Conservation (phyloP, 2,329 filamentous ascomycete species). For the Ceratocystis harringtonii region DNA sequence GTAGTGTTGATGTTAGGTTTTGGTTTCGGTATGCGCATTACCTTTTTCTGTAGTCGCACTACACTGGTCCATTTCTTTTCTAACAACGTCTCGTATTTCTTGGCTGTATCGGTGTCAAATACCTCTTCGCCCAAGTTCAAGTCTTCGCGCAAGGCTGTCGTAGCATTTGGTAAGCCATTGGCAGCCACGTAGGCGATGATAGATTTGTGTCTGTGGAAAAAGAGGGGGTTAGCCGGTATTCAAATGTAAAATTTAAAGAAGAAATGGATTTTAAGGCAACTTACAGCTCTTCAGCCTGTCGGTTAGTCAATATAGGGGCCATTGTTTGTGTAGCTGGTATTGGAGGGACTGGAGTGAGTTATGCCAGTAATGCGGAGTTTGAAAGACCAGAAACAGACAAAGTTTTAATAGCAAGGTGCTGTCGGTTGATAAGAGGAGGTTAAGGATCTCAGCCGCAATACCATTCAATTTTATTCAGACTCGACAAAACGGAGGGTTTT, state of each 20-base stretch:
- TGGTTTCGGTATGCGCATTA: conserved; percentile 23
- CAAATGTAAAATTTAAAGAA: conserved; percentile 12
- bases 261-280: conserved; percentile 25
- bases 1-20: not conserved
- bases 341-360: not conserved
- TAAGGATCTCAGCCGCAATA: not conserved
- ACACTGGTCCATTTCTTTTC: conserved; percentile 99
- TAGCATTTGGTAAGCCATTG: conserved; percentile 54
- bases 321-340: conserved; percentile 29
- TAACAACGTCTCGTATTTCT: conserved; percentile 85
- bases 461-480: not conserved
- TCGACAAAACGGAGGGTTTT: not conserved
- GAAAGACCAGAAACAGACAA: not conserved
- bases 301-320: conserved; percentile 59
- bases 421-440: not conserved
- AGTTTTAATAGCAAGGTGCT: not conserved
- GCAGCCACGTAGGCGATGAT: conserved; percentile 78
- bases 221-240: conserved; percentile 12
- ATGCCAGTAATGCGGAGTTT: not conserved
- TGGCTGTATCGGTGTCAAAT: conserved; percentile 67
- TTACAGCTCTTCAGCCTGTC: conserved; percentile 81
- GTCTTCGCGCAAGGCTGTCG: conserved; percentile 60
- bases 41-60: conserved; percentile 90
- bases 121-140: conserved; percentile 51
- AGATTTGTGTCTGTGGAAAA: conserved; percentile 60